Base-by-base conservation (phyloP, 192 early-diverging fungal genomes). In the Physocladia obscura region DNA sequence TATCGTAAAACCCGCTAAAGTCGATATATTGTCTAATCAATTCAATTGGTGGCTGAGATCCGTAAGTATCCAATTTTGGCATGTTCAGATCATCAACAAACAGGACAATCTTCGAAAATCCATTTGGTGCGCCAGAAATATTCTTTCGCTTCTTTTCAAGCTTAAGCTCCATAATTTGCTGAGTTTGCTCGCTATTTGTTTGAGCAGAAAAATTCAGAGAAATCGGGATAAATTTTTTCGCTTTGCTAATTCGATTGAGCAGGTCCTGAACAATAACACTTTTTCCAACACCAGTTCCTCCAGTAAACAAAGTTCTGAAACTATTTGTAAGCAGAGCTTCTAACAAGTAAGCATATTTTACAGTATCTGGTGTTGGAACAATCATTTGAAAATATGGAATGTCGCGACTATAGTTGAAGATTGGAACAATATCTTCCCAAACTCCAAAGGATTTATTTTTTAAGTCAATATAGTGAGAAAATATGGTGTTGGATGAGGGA, bases 81-180 rank as follows among this genome's bases (percentile, higher is more conserved):
- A 87, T 87, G 63, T 87, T 87, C 36, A 87, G 65, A 59, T 87
- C 85, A 65, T 87, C 85, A 11, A 87, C 80, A 75, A 87, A 87
- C 15, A 87, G 57, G n/a, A 85, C 76, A 47, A 87, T 81, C 61
- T 78, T 83, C 49, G 71, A 79, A 47, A 71, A 76, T 15, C 85
- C 85, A 22, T 70, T 69, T 4, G 85, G 85, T 2, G 85, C 83
- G n/a, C 85, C 85, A 58, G 74, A 71, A 48, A 85, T 86, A 62
- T 85, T 85, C 67, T 87, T 87, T 27, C 83, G 52, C 44, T 85
- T 84, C 75, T 87, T 87, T 69, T 87, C 85, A 4, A 87, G 74
- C 61, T 87, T 87, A 13, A 83, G 55, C 55, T 87, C 85, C 78
- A 87, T 80, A 47, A 75, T 73, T 56, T 87, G 83, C 73, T 87